phyloP scores from a whole-genome alignment of 441 rosid genomes.

The Gossypium davidsonii region DNA sequence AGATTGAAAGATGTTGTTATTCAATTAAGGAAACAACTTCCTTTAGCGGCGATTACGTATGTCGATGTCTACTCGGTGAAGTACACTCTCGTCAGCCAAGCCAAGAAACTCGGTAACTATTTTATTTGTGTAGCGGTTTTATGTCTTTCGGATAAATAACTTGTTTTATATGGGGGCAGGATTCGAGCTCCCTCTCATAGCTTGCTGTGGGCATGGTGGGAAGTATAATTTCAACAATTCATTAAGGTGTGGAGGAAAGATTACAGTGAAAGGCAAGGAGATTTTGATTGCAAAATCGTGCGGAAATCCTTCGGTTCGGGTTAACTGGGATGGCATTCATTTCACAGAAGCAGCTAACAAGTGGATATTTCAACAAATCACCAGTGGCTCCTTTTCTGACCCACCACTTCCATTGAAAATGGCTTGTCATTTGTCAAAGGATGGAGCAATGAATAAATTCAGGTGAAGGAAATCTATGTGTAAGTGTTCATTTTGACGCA shows the following conservation, averaged over 20 bases:
- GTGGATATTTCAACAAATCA: conserved; percentile 42
- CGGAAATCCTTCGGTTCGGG: conserved; percentile 32
- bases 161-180: neutral
- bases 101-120: conserved; percentile 36
- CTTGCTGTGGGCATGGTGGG: conserved; percentile 94
- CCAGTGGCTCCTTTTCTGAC: conserved; percentile 34
- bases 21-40: conserved; percentile 34
- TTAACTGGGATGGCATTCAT: conserved; percentile 62
- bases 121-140: conserved; percentile 7
- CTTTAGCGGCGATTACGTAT: conserved; percentile 34
- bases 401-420: conserved; percentile 27
- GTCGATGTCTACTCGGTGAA: conserved; percentile 46
- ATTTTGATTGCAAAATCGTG: conserved; percentile 42
- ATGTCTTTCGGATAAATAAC: neutral
- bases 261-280: conserved; percentile 35
- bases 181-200: conserved; percentile 39
- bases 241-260: conserved; percentile 47
- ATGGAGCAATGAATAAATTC: neutral
- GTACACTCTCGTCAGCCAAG: conserved; percentile 39
- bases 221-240: conserved; percentile 53
- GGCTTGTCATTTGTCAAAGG: conserved; percentile 32
- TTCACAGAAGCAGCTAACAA: conserved; percentile 53
- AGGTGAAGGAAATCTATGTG: neutral
- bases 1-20: conserved; percentile 25
- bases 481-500: neutral